Base-by-base conservation (phyloP, 2,329 filamentous ascomycete genomes). In the Didymella segeticola region DNA sequence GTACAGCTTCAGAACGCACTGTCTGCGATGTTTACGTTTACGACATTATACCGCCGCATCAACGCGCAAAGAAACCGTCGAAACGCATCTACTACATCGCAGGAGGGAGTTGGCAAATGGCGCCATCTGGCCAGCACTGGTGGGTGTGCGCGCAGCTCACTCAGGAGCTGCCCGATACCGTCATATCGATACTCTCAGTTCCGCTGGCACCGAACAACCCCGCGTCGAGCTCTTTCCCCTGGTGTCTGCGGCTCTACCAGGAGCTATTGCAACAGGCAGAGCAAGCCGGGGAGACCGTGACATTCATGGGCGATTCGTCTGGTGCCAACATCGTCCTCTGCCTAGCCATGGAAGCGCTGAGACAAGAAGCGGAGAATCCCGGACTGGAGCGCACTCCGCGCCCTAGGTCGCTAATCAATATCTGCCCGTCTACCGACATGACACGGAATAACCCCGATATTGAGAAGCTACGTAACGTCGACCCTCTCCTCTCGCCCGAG, bases 91-190 rank as follows among this genome's bases (percentile, higher is more conserved):
- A 82, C 55, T 86, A 85, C 54, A 84, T 84, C 57, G 76, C 77
- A 0, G 84, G 83, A 1, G 83, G 83, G 6, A 82, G 81, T 3
- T 86, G 83, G 79, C 81, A 82, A 54, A 74, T 73, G 58, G 80
- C 80, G 0, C 79, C 84, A 0, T 77, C 75, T 3, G 59, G 68
- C 0, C 75, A 82, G 41, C 84, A 86, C 56, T 86, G 83, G 82
- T 74, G 74, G 5, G 68, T 85, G 6, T 74, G 77, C 43, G 72
- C 78, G 0, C 77, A 81, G 47, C 66, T 86, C 5, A 77, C 77
- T 0, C 66, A 68, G 2, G 64, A 76, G 1, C 55, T 84, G 3
- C 69, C 75, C 0, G 67, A 75, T 5, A 76, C 76, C 0, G 71
- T 65, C 4, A 69, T 85, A 2, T 79, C 75, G 0, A 57, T 86